Evolutionary conservation across 2,329 filamentous ascomycete genomes (phyloP), one percentile per base, ranked within the genome.

Genomic region (Trichophyton schoenleinii): DNA sequence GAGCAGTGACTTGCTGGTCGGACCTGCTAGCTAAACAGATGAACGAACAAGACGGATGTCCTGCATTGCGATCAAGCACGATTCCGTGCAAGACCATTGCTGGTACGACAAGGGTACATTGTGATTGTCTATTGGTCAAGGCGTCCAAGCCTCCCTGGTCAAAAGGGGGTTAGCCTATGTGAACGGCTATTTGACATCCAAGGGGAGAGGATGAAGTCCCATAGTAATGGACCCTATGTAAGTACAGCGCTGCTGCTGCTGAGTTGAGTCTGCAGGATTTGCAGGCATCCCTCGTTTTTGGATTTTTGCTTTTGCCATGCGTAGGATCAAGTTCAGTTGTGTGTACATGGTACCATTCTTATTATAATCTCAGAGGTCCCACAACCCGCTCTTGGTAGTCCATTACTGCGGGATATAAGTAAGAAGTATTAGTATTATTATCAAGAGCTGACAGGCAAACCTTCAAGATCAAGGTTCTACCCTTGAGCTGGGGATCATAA

Each of bases 401-500:
- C 52, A 28, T 55, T 55, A 55, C 28, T 55, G 52, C 52, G 52
- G 52, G 52, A 55, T 38, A 55, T 38, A 38, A 38, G 34, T 38
- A 38, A 38, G 34, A 38, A 13, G 2, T 38, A 38, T 38, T 38
- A 38, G 2, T 36, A 34, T 22, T 22, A 22, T 22, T 31, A 55
- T 55, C 52, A n/a, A 36, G 31, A 55, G 52, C 52, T 55, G 52
- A 55, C 52, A 55, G 52, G 28, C 28, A 28, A 55, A 38, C 52
- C 52, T 55, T 55, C 52, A 36, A 34, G 52, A 55, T 55, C 52
- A 55, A 55, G 52, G 52, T 55, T 55, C 52, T 55, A 55, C 52
- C 52, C 52, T 55, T 55, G 52, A 34, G 52, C 52, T 55, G 52
- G 52, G 52, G 52, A 55, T 55, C 52, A 55, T 52, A 55, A 53